phyloP scores from a whole-genome alignment of 139 green algal genomes.

The Chlorella sp. region DNA sequence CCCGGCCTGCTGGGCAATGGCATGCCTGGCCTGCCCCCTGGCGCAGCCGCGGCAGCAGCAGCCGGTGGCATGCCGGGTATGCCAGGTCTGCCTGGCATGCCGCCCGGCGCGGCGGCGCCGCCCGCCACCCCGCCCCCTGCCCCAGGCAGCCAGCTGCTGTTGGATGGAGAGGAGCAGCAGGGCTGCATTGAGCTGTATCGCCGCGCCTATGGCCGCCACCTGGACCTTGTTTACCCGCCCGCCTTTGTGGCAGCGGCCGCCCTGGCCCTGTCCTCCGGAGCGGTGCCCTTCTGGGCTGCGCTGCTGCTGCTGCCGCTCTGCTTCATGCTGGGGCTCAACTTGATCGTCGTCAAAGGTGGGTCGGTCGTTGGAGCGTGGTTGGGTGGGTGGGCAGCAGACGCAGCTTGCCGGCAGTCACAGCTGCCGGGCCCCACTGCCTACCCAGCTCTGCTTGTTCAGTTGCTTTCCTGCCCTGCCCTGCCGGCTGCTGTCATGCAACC shows the following conservation, averaged over 20 bases:
- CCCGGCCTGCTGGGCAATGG: background rate
- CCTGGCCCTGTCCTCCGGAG: slow-evolving; percentile 8
- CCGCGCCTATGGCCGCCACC: slow-evolving; percentile 18
- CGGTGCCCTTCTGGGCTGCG: slow-evolving; percentile 38
- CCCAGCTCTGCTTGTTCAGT: too few relatives aligned
- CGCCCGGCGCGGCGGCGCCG: background rate
- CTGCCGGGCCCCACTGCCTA: too few relatives aligned
- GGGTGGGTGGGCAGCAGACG: background rate
- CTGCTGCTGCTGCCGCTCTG: slow-evolving; percentile 22
- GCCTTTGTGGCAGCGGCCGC: background rate
- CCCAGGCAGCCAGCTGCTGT: background rate
- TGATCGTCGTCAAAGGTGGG: slow-evolving; percentile 23
- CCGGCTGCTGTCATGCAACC: too few relatives aligned
- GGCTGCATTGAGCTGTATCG: slow-evolving; percentile 42
- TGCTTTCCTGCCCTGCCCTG: too few relatives aligned
- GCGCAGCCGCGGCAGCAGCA: background rate
- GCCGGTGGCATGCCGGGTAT: background rate
- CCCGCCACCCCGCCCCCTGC: background rate
- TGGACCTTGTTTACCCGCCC: slow-evolving; percentile 34
- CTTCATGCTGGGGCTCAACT: slow-evolving; percentile 8
- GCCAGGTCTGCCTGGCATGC: background rate
- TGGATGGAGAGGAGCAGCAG: slow-evolving; percentile 43
- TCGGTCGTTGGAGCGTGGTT: too few relatives aligned
- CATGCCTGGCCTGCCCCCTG: background rate
- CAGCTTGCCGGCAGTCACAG: too few relatives aligned